Conservation (phyloP, 2,329 filamentous ascomycete genomes). For the Trichoderma koningiopsis region DNA sequence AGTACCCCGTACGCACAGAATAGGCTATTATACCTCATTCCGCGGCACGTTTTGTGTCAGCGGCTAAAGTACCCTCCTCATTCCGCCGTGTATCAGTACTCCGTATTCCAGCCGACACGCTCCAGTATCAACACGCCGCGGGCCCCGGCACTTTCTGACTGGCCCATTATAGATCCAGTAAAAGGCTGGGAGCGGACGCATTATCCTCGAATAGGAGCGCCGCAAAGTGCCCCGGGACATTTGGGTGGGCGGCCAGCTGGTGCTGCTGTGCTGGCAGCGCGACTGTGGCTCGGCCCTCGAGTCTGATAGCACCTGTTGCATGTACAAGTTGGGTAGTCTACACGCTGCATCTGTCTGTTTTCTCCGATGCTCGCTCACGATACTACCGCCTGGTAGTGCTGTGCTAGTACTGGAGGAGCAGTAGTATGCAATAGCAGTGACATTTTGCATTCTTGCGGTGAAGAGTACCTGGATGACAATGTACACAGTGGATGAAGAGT, state of each 20-base stretch:
- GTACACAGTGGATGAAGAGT: neutral
- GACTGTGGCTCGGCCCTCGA: slow-evolving; percentile 21
- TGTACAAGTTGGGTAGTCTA: neutral
- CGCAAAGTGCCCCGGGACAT: slow-evolving; percentile 20
- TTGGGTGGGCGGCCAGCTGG: slow-evolving; percentile 12
- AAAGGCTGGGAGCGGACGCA: slow-evolving; percentile 3
- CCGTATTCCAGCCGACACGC: neutral
- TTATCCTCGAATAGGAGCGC: slow-evolving; percentile 27
- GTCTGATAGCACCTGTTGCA: neutral
- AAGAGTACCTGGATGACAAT: neutral
- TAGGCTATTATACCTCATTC: neutral
- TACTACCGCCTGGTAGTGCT: neutral
- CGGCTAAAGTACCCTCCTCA: neutral
- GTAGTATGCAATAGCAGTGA: neutral
- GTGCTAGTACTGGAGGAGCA: neutral
- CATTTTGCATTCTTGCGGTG: neutral
- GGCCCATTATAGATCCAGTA: neutral
- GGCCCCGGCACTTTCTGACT: slow-evolving; percentile 8
- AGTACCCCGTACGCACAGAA: neutral
- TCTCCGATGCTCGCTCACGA: neutral
- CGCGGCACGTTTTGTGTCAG: neutral
- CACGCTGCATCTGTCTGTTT: neutral
- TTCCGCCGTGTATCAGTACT: neutral
- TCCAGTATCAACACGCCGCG: neutral
- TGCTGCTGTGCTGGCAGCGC: slow-evolving; percentile 29